Base-by-base conservation (phyloP, 164 flowering plant species). In the Chimonanthus salicifolius region DNA sequence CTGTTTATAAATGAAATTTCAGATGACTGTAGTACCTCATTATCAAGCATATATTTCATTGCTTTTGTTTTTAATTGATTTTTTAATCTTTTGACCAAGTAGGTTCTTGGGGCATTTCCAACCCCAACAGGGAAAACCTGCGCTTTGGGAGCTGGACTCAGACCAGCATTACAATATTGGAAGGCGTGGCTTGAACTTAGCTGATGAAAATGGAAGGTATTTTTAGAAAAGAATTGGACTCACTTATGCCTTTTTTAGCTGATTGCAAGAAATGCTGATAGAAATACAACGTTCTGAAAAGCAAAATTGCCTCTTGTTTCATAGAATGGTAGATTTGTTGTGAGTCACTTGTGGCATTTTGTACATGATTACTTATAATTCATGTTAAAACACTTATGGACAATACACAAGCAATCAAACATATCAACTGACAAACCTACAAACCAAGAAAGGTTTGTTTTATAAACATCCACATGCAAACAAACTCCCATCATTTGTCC, bases 61-160 rank as follows among this genome's bases (percentile, higher is more conserved):
- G 11, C 47, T 11, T 44, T 62, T 65, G 10, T 3, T 45, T 45
- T 13, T 10, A 44, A 7, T n/a, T 33, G 20, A 9, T 18, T 16
- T 16, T 44, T 66, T 66, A 2, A 13, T 21, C 47, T 63, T 69
- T 48, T 64, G 49, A 64, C 13, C 45, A 75, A 70, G 77, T 90
- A 93, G 98, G 78, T 96, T 96, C 79, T 74, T 96, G 82, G 99
- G 99, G 5, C 83, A 96, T 80, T 89, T 88, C 77, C 95, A 87
- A 78, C 99, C 99, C 64, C 92, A 88, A 78, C 85, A 72, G 74
- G 97, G 87, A 62, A 88, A 85, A 78, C 97, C 97, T 44, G 90
- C 89, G 13, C 84, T 93, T 8, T 93, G 97, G 98, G 98, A 95
- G 70, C 84, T 95, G 77, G 88, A 85, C 73, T 90, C 97, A 3